Percentiles rank a stretch among this genome's conserved stretches.
Conservation (phyloP, 306 rosid genomes). For the Hippophae tibetana region DNA sequence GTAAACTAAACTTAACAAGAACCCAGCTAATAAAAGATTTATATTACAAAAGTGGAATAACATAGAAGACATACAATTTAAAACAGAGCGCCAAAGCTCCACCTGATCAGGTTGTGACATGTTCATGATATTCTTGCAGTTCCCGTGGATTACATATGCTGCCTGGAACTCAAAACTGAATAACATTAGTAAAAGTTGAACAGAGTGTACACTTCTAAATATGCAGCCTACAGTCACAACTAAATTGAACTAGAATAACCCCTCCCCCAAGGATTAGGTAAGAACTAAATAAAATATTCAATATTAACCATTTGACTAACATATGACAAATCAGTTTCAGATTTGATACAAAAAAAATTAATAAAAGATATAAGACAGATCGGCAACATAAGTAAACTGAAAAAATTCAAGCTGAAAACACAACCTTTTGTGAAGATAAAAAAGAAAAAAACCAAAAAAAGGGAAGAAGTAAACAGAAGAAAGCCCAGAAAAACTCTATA, state of each 20-base stretch:
- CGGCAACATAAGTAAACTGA: too few species aligned
- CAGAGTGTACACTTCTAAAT: too few species aligned
- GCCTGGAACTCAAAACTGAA: slow-evolving; percentile 38
- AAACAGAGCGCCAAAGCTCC: slow-evolving; percentile 87
- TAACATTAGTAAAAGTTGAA: too few species aligned
- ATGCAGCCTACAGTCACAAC: too few species aligned
- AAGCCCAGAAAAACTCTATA: not conserved
- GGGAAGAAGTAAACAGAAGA: not conserved
- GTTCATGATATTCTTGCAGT: slow-evolving; percentile 92
- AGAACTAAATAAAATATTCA: too few species aligned
- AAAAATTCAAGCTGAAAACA: not conserved
- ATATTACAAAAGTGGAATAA: slow-evolving; percentile 11
- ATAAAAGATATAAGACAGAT: too few species aligned
- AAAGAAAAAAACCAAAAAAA: not conserved
- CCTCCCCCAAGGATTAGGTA: too few species aligned
- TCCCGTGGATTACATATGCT: slow-evolving; percentile 74
- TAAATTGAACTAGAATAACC: too few species aligned
- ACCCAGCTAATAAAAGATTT: not conserved
- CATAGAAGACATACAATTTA: slow-evolving; percentile 45
- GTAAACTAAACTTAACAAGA: not conserved
- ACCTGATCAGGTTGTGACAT: slow-evolving; percentile 92
- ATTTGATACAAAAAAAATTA: too few species aligned
- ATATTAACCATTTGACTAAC: too few species aligned
- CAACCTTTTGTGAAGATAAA: not conserved
- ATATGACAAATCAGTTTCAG: too few species aligned